Conservation (phyloP, 2,329 filamentous ascomycete species). For the Colletotrichum salicis region DNA sequence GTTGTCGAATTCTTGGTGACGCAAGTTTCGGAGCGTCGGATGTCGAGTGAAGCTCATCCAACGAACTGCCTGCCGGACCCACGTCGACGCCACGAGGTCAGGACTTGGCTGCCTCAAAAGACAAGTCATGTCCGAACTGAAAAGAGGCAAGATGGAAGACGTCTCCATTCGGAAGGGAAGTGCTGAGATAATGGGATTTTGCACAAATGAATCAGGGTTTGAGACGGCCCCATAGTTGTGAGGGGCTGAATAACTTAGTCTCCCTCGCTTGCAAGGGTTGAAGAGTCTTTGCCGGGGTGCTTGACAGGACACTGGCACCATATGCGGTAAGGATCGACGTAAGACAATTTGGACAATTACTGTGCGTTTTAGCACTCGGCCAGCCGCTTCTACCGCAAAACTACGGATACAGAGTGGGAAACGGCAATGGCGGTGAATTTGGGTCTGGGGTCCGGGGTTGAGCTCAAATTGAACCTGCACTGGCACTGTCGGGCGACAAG, state of each 20-base stretch:
- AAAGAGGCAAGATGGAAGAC: not conserved
- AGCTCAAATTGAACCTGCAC: not conserved
- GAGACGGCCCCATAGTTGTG: conserved; percentile 9
- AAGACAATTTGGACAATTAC: conserved; percentile 6
- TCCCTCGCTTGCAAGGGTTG: conserved; percentile 19
- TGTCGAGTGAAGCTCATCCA: not conserved
- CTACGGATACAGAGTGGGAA: not conserved
- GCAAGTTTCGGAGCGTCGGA: conserved; percentile 1
- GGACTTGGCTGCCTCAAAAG: conserved; percentile 9
- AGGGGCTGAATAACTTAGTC: conserved; percentile 7
- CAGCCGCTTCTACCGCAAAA: conserved; percentile 7
- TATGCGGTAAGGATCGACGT: conserved; percentile 19
- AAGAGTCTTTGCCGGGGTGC: conserved; percentile 10
- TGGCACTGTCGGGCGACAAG: not conserved
- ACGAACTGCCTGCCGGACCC: not conserved
- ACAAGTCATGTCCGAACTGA: conserved; percentile 8
- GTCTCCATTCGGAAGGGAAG: not conserved
- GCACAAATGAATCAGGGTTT: conserved; percentile 27
- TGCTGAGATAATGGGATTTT: not conserved
- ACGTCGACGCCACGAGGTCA: conserved; percentile 7
- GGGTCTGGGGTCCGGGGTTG: conserved; percentile 11
- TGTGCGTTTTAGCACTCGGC: not conserved
- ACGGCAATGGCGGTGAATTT: not conserved
- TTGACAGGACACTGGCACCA: not conserved
- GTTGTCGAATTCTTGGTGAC: conserved; percentile 11